Evolutionary conservation across 1,139 yeast species (phyloP), one percentile per base, ranked within the genome.

Genomic region (Protomyces lactucae-debilis): DNA sequence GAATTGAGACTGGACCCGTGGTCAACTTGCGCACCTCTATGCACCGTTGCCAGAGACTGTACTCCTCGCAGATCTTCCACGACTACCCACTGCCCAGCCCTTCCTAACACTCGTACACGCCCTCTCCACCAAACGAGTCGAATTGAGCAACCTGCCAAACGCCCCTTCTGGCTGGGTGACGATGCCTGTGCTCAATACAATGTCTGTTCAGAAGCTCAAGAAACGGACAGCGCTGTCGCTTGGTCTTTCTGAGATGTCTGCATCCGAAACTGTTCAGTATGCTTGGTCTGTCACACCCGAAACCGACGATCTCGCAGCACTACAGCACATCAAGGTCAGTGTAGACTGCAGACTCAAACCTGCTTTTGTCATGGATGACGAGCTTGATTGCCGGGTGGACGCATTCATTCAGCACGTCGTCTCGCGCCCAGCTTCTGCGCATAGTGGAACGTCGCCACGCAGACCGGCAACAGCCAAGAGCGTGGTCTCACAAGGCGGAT

Each of bases 61-160:
- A 21, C 37, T 8, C 14, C 23, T 48, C 4, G 28, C 37, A 12
- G 36, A 23, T 6, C 35, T 51, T 8, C 28, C n/a, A 8, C 16
- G 51, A 3, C n/a, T 23, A 14, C 18, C 23, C 18, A 6, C 39
- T 21, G 12, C 12, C n/a, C 16, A 21, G n/a, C 61, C 52, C 40
- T 48, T 23, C 9, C 40, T 57, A 9, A 43, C 48, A 10, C 48
- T 43, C n/a, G 53, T 59, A 39, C 55, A 59, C 32, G 63, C 45
- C 18, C 53, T 52, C 43, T 52, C 52, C 6, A 59, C 63, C 35
- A n/a, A 40, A 14, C 63, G 43, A 16, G 35, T 59, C 16, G 52
- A 52, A 28, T 37, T 52, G 18, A 18, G 21, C 10, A 52, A 59
- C 16, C 10, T 59, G 16, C 63, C 63, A 12, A 36, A 57, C 16